phyloP scores from a whole-genome alignment of 2,329 filamentous ascomycete genomes.

The Colletotrichum shisoi region DNA sequence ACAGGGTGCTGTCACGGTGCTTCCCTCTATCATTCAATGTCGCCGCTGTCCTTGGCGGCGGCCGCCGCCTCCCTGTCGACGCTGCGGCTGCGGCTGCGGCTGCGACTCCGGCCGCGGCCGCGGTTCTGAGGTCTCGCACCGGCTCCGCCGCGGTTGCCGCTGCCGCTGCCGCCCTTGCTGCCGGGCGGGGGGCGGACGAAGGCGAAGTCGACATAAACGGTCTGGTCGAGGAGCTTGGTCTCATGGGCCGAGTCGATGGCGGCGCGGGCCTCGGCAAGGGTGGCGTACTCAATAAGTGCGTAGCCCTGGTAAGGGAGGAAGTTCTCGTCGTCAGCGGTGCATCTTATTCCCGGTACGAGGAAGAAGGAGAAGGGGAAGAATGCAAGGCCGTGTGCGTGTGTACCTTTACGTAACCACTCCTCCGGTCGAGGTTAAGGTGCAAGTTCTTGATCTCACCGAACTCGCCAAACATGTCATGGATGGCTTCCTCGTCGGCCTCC shows the following conservation, averaged over 20 bases:
- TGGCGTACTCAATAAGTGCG: slow-evolving; percentile 84
- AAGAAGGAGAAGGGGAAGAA: neutral
- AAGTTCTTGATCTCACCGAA: slow-evolving; percentile 88
- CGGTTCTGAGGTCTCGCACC: slow-evolving; percentile 52
- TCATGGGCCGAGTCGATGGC: slow-evolving; percentile 82
- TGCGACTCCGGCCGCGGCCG: slow-evolving; percentile 47
- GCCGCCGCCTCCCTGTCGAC: slow-evolving; percentile 24
- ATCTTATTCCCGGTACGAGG: neutral
- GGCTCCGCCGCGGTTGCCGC: slow-evolving; percentile 49
- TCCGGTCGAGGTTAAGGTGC: slow-evolving; percentile 81
- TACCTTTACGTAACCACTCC: slow-evolving; percentile 88
- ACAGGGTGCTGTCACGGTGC: neutral
- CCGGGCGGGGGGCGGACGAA: slow-evolving; percentile 79
- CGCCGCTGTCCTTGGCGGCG: slow-evolving; percentile 19
- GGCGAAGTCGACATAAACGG: slow-evolving; percentile 81
- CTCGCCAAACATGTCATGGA: slow-evolving; percentile 83
- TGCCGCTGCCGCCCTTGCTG: slow-evolving; percentile 46
- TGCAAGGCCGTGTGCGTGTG: neutral
- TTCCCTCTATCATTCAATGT: slow-evolving; percentile 1
- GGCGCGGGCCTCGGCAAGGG: slow-evolving; percentile 78
- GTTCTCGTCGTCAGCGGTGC: neutral
- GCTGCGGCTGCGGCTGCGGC: slow-evolving; percentile 49
- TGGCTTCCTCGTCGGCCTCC: slow-evolving; percentile 82
- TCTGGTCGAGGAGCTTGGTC: slow-evolving; percentile 82
- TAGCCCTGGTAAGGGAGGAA: slow-evolving; percentile 67